These are phyloP conservation scores for Aegle marmelos DNA, from an alignment of 345 rosid species.

Conservation along the genomic window DNA sequence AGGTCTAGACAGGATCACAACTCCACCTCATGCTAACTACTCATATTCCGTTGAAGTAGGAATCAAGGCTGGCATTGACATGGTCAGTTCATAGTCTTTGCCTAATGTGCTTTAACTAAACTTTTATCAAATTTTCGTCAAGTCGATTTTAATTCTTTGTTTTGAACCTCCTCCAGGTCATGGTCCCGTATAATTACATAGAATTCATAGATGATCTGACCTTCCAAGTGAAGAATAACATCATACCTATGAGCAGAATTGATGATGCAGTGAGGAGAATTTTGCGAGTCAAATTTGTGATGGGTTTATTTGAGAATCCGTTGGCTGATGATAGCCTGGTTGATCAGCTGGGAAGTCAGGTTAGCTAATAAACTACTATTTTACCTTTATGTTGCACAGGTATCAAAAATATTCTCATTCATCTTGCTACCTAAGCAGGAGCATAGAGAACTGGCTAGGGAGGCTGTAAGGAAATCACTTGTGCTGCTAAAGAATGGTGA, in stretches of 20 bases:
- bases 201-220: conserved; percentile 53
- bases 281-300: conserved; percentile 59
- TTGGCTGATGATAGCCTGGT: conserved; percentile 41
- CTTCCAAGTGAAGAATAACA: conserved; percentile 37
- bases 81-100: conserved; percentile 32
- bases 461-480: conserved; percentile 77
- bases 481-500: conserved; percentile 69
- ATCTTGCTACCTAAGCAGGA: conserved; percentile 26
- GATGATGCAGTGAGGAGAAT: conserved; percentile 71
- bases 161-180: conserved; percentile 23
- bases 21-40: conserved; percentile 63
- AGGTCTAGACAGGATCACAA: conserved; percentile 65
- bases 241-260: conserved; percentile 58
- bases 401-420: not conserved
- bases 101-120: not conserved
- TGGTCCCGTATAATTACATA: conserved; percentile 52
- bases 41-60: conserved; percentile 47
- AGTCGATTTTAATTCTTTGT: not conserved
- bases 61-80: conserved; percentile 62
- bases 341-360: conserved; percentile 49
- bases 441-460: conserved; percentile 71
- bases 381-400: not conserved
- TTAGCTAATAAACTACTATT: not conserved
- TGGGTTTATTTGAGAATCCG: conserved; percentile 64
- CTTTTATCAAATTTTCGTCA: not conserved